Evolutionary conservation across 1,139 yeast genomes (phyloP).

Genomic region (Suhomyces bokatorum): DNA sequence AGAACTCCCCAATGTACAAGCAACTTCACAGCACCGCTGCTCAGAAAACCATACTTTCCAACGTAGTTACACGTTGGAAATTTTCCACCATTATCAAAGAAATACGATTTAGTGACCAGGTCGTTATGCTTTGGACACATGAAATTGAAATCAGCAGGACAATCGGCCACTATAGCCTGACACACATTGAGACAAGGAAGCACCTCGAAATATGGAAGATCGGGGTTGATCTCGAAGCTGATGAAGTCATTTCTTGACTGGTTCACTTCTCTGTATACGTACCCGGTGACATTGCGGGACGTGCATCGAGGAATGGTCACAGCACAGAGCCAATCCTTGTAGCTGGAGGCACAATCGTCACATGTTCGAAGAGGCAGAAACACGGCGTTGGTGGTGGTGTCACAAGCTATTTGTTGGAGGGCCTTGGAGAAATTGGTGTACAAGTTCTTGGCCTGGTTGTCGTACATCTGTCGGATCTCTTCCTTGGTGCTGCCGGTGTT

Average conservation of each 20-base stretch:
- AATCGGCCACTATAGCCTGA: constrained; percentile 73
- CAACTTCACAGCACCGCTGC: constrained; percentile 4
- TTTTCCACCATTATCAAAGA: constrained; percentile 34
- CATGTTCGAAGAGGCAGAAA: constrained; percentile 78
- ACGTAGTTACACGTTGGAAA: constrained; percentile 49
- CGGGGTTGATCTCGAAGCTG: constrained; percentile 58
- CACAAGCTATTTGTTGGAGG: constrained; percentile 74
- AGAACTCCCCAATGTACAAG: constrained; percentile 7
- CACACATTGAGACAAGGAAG: constrained; percentile 86
- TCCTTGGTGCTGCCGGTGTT: constrained; percentile 28
- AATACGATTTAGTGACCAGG: constrained; percentile 48
- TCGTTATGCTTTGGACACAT: constrained; percentile 58
- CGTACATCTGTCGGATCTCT: constrained; percentile 50
- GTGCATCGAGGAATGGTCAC: constrained; percentile 89
- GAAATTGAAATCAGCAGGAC: constrained; percentile 78
- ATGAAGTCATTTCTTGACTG: constrained; percentile 64
- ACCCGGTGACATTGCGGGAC: constrained; percentile 38
- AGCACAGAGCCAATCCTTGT: constrained; percentile 87
- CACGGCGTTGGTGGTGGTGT: constrained; percentile 63
- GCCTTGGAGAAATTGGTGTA: constrained; percentile 74
- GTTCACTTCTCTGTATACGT: constrained; percentile 40
- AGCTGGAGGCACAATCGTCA: constrained; percentile 67
- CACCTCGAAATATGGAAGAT: constrained; percentile 66
- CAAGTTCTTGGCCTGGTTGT: constrained; percentile 54
- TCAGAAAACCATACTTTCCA: constrained; percentile 25